Evolutionary conservation across 148 eudicot genomes (phyloP).

Genomic region (Rhododendron kiyosumense): DNA sequence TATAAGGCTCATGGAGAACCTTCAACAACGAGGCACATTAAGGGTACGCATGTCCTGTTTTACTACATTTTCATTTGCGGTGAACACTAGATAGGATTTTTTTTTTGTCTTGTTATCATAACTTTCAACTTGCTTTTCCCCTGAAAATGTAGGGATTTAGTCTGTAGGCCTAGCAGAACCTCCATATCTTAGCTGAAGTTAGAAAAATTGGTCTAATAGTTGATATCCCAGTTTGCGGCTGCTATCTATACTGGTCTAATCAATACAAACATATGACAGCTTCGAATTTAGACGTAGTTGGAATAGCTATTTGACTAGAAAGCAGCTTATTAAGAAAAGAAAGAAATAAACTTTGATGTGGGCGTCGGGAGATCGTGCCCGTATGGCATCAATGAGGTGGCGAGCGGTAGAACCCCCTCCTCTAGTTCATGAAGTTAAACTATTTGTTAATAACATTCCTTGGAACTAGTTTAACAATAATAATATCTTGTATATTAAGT

Average conservation of each 20-base stretch:
- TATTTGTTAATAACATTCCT: too few relatives aligned
- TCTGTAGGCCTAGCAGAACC: neutral
- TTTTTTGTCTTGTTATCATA: neutral
- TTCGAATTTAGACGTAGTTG: neutral
- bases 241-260: neutral
- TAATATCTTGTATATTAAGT: too few relatives aligned
- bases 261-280: neutral
- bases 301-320: too few relatives aligned
- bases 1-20: slow-evolving; percentile 82
- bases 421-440: too few relatives aligned
- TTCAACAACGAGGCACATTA: slow-evolving; percentile 81
- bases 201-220: neutral
- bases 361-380: too few relatives aligned
- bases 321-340: too few relatives aligned
- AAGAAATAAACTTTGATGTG: too few relatives aligned
- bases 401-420: too few relatives aligned
- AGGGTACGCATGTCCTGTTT: slow-evolving; percentile 49
- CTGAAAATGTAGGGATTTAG: neutral
- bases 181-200: neutral
- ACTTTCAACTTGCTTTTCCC: neutral
- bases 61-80: neutral
- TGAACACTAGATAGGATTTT: neutral
- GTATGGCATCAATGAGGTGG: too few relatives aligned
- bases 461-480: too few relatives aligned
- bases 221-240: neutral